phyloP scores from a whole-genome alignment of 1,139 yeast genomes.

The Geotrichum armillariae region DNA sequence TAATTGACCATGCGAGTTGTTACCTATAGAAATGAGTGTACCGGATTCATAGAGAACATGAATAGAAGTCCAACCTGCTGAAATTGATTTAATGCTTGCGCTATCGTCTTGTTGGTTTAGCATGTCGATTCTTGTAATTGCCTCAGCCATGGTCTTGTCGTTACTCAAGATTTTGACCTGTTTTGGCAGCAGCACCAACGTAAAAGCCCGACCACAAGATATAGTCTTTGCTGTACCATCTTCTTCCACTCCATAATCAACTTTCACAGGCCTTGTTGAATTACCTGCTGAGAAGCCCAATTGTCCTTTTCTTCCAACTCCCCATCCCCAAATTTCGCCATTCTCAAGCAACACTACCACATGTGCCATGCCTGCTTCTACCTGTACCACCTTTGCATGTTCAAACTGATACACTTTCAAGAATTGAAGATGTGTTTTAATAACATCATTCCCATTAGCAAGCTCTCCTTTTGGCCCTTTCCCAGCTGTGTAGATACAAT shows the following conservation, averaged over 20 bases:
- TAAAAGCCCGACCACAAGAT: conserved; percentile 18
- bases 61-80: conserved; percentile 81
- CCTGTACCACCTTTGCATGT: conserved; percentile 30
- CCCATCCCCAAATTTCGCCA: conserved; percentile 73
- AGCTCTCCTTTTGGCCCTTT: conserved; percentile 72
- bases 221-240: neutral
- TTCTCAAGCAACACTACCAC: conserved; percentile 48
- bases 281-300: conserved; percentile 18
- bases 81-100: conserved; percentile 29
- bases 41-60: conserved; percentile 45
- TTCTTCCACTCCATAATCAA: neutral
- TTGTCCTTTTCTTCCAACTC: conserved; percentile 77
- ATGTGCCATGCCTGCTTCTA: conserved; percentile 58
- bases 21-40: conserved; percentile 57
- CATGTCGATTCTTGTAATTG: neutral
- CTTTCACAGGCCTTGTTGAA: neutral
- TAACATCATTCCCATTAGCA: conserved; percentile 44
- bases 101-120: conserved; percentile 20
- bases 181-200: conserved; percentile 3
- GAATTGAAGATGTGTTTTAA: conserved; percentile 2
- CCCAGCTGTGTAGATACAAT: conserved; percentile 57
- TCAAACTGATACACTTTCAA: conserved; percentile 3
- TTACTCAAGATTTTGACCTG: neutral
- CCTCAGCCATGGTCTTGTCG: neutral
- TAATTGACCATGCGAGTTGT: conserved; percentile 73